Percentiles rank a stretch among this genome's conserved stretches.
Evolutionary conservation across 2,329 filamentous ascomycete species (phyloP).

Genomic region (Arthroderma sp.): DNA sequence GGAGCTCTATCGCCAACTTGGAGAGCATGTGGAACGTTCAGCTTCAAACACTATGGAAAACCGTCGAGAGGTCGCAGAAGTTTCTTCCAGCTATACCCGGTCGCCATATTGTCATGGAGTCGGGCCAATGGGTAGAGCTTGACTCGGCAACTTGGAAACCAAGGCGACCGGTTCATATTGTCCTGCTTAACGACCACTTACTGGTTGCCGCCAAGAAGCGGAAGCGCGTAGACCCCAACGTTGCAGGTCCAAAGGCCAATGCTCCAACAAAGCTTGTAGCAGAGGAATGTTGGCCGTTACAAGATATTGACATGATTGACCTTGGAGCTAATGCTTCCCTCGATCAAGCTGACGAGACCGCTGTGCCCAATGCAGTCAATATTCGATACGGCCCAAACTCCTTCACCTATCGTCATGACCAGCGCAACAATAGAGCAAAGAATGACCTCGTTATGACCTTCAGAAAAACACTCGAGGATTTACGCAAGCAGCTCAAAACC

Average conservation of each 20-base stretch:
- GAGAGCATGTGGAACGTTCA: conserved; percentile 57
- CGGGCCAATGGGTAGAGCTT: conserved; percentile 84
- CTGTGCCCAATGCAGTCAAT: conserved; percentile 74
- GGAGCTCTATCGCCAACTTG: conserved; percentile 72
- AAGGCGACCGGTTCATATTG: conserved; percentile 74
- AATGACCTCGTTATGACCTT: conserved; percentile 72
- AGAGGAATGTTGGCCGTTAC: conserved; percentile 83
- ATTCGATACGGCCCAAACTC: conserved; percentile 80
- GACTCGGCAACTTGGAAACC: conserved; percentile 97
- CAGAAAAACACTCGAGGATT: conserved; percentile 80
- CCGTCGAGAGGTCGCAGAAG: conserved; percentile 94
- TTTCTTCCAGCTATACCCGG: conserved; percentile 81
- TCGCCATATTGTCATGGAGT: conserved; percentile 89
- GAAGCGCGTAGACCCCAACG: conserved; percentile 60
- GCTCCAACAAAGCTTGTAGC: conserved; percentile 65
- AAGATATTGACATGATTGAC: conserved; percentile 87
- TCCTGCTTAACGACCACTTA: conserved; percentile 87
- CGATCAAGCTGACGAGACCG: conserved; percentile 39
- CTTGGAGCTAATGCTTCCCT: conserved; percentile 45
- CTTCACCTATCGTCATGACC: conserved; percentile 87
- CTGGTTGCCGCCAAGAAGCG: conserved; percentile 87
- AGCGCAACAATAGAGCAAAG: conserved; percentile 67
- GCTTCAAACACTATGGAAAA: conserved; percentile 78
- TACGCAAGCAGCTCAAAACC: conserved; percentile 70
- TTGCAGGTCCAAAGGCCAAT: conserved; percentile 30